Base-by-base conservation (phyloP, 305 asterid genomes). In the Plantago coronopus region DNA sequence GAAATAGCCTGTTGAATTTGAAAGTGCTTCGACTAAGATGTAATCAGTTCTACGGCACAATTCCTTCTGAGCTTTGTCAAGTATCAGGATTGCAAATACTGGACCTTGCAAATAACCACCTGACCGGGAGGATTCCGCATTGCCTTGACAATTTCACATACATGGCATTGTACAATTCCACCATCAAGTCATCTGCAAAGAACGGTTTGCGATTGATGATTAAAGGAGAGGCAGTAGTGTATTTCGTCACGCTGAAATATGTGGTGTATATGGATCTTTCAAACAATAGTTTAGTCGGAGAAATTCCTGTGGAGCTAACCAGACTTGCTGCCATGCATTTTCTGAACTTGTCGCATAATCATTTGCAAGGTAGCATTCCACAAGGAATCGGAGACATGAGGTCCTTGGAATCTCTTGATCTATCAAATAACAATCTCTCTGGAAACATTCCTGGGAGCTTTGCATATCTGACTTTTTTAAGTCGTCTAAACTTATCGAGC, bases 371-470 rank as follows among this genome's bases (percentile, higher is more conserved):
- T n/a, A 17, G 16, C 10, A 21, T 51, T 51, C 57, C 57, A 27
- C 37, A 6, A 12, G 15, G 10, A 51, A 51, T 51, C 29, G 38
- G 57, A 12, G 57, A 51, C 18, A 12, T 51, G 57, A 15, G 6
- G 38, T 51, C 40, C 10, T 51, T 51, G 38, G 34, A 15, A 51
- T 51, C 56, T 21, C 56, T 50, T 50, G 56, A 50, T 11, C 56
- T 50, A 20, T 50, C 56, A 5, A 50, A 50, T 31, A 51, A 51
- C 38, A 3, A 22, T 51, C 17, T 51, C 16, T 51, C n/a, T 27
- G 57, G 57, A 5, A 27, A 27, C 18, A 56, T 56, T 17, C 47
- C 61, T 7, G 2, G 5, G 9, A 56, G 61, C 40, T 56, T 56
- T 20, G 34, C 27, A 21, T 13, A 6, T 56, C 17, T 56, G 22